Evolutionary conservation across 768 basidiomycete species (phyloP).

Genomic region (Podaxis carcinomalis): DNA sequence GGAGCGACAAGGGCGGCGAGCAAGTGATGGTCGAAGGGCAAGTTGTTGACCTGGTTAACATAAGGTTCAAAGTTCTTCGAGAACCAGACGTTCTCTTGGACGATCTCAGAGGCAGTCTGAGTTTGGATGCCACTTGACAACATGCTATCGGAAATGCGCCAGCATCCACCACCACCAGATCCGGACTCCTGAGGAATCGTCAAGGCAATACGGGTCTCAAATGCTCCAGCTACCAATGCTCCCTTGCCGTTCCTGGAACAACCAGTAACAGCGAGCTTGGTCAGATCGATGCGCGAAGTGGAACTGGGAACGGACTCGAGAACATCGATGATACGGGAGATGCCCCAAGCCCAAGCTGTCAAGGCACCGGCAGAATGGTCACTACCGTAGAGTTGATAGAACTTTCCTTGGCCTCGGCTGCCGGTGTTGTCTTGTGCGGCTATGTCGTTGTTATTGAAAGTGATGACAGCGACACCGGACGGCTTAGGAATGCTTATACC

Average conservation of each 20-base stretch:
- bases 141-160: slow-evolving; percentile 53
- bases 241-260: slow-evolving; percentile 63
- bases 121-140: slow-evolving; percentile 35
- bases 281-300: slow-evolving; percentile 39
- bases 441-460: slow-evolving; percentile 51
- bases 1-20: slow-evolving; percentile 55
- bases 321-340: slow-evolving; percentile 57
- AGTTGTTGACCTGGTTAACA: slow-evolving; percentile 36
- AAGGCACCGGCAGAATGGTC: slow-evolving; percentile 45
- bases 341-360: slow-evolving; percentile 63
- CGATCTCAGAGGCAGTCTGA: slow-evolving; percentile 56
- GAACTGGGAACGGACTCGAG: slow-evolving; percentile 41
- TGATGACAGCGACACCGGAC: slow-evolving; percentile 39
- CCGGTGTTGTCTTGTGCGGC: slow-evolving; percentile 39
- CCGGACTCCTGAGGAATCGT: slow-evolving; percentile 64
- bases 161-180: slow-evolving; percentile 55
- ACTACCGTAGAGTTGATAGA: slow-evolving; percentile 52
- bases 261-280: slow-evolving; percentile 50
- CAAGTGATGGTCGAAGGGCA: slow-evolving; percentile 60
- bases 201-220: slow-evolving; percentile 53
- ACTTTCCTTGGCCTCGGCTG: slow-evolving; percentile 52
- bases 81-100: slow-evolving; percentile 63
- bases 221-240: slow-evolving; percentile 53
- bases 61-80: slow-evolving; percentile 43
- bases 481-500: slow-evolving; percentile 37